Evolutionary conservation across 495 filamentous ascomycete species (phyloP), one percentile per base, ranked within the genome.

Genomic region (Mycothermus thermophilus): DNA sequence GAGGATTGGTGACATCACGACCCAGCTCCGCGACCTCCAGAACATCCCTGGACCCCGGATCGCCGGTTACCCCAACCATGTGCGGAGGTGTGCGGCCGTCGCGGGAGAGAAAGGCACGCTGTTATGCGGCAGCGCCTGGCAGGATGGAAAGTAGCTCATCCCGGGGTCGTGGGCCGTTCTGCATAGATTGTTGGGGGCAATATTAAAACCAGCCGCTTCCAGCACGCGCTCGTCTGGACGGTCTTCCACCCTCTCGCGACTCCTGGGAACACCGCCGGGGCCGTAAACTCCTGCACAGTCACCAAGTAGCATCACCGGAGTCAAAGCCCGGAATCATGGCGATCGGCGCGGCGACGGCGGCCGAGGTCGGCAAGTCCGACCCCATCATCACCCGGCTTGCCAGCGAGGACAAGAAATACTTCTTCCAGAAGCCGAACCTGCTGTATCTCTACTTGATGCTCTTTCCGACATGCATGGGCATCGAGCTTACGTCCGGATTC

Each of bases 401-500:
- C 15, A 47, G 55, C 26, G 58, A 69, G 47, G 70, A 73, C 46
- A 69, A 68, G 49, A 64, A 63, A 42, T 80, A 80, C 53, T 75
- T 71, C 69, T 78, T 66, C 47, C 63, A 61, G 42, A 79, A 80
- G 51, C 63, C 58, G 3, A 77, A 80, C 47, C 57, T 80, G 15
- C 59, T 72, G 27, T 35, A 38, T 23, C 56, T 80, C 25, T 80
- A 80, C 45, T 44, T 74, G 4, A 38, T 77, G 30, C 59, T 82
- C 38, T 69, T 77, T 41, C 72, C 74, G 12, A 67, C 71, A 15
- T 73, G 67, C 45, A 77, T 81, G 63, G 78, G 77, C 14, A 71
- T 79, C 42, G 78, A 79, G 54, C 73, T 78, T 59, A 82, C 76
- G 1, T 77, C 74, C 16, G 77, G 78, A 1, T 82, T 80, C 48